Conservation (phyloP, 345 rosid species). For the Syzygium aromaticum region DNA sequence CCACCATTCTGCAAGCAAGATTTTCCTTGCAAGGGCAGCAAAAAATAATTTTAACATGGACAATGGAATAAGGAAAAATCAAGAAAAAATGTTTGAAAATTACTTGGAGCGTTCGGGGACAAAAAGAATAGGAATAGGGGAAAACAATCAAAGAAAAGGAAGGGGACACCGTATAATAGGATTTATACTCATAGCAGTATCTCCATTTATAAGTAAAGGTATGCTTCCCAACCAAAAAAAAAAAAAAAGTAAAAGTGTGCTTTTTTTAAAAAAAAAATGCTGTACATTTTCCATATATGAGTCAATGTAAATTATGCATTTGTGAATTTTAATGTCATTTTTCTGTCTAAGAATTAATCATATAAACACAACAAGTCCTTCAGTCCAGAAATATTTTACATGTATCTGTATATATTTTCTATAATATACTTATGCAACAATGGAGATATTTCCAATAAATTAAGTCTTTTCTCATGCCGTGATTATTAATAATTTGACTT, state of each 20-base stretch:
- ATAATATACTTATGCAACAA: no score
- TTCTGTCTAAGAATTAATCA: neutral
- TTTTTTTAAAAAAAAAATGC: no score
- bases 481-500: neutral
- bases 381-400: no score
- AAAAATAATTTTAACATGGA: neutral
- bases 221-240: no score
- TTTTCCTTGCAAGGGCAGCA: conserved; percentile 5
- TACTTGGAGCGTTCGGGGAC: neutral
- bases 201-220: no score
- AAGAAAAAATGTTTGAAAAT: neutral
- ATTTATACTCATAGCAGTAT: neutral
- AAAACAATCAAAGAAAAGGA: neutral
- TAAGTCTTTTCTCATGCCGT: neutral
- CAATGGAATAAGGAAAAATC: neutral
- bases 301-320: neutral
- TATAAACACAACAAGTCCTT: no score
- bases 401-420: no score
- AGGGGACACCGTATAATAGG: neutral
- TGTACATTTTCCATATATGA: neutral
- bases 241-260: no score
- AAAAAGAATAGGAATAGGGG: neutral
- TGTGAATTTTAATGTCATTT: neutral
- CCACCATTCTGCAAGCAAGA: neutral
- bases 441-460: no score